Conservation (phyloP, 306 rosid species). For the Rosa persica region DNA sequence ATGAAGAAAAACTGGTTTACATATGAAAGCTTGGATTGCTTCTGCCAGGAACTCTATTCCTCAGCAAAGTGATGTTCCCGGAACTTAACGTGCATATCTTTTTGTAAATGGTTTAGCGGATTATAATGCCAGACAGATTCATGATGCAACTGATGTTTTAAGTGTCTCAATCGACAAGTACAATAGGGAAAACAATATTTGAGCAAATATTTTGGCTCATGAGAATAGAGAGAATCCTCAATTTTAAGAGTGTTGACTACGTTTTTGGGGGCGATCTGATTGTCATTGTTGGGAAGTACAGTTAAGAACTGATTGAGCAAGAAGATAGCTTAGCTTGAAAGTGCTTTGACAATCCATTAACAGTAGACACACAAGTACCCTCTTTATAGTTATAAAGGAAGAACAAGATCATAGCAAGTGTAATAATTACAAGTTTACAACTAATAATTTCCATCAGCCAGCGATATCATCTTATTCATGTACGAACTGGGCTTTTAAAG, state of each 20-base stretch:
- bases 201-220: background rate
- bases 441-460: too few relatives aligned
- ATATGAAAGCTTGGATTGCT: conserved; percentile 40
- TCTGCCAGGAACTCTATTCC: conserved; percentile 35
- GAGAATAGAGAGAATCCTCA: too few relatives aligned
- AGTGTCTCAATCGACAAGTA: background rate
- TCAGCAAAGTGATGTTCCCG: conserved; percentile 17
- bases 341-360: background rate
- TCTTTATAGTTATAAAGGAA: too few relatives aligned
- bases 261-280: too few relatives aligned
- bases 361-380: too few relatives aligned
- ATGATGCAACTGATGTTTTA: background rate
- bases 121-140: background rate
- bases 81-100: background rate
- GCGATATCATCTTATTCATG: too few relatives aligned
- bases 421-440: too few relatives aligned
- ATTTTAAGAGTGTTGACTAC: too few relatives aligned
- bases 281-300: conserved; percentile 1
- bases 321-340: background rate
- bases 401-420: too few relatives aligned
- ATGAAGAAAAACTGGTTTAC: conserved; percentile 71
- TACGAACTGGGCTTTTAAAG: too few relatives aligned
- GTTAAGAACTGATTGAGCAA: background rate
- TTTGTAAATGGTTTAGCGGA: background rate
- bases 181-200: background rate